phyloP scores from a whole-genome alignment of 1,139 yeast genomes.

The Torulaspora pretoriensis region DNA sequence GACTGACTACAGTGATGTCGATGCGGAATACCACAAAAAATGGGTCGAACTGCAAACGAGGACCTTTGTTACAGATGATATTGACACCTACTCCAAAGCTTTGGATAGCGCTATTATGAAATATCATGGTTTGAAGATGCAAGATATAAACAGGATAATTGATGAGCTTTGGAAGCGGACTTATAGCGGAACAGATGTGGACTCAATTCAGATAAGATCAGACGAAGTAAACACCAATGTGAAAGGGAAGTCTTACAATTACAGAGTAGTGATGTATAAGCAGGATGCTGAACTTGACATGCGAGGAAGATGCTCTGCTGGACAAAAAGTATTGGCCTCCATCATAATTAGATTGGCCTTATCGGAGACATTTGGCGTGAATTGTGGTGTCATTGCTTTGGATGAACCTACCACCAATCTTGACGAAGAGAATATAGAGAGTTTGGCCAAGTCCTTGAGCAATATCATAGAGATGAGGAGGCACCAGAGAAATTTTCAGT shows the following conservation, averaged over 20 bases:
- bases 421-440: slow-evolving; percentile 83
- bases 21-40: slow-evolving; percentile 59
- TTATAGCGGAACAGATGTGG: slow-evolving; percentile 93
- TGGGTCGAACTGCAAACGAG: slow-evolving; percentile 77
- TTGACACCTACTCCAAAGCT: slow-evolving; percentile 77
- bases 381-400: slow-evolving; percentile 91
- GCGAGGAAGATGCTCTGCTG: slow-evolving; percentile 98
- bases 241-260: slow-evolving; percentile 75
- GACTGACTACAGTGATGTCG: slow-evolving; percentile 68
- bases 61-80: slow-evolving; percentile 75
- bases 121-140: slow-evolving; percentile 87
- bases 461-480: slow-evolving; percentile 71
- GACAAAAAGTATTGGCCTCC: slow-evolving; percentile 92
- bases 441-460: slow-evolving; percentile 77
- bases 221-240: slow-evolving; percentile 57
- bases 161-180: slow-evolving; percentile 93
- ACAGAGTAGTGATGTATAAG: slow-evolving; percentile 92
- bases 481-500: slow-evolving; percentile 82
- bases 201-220: slow-evolving; percentile 79
- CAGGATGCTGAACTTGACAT: slow-evolving; percentile 89
- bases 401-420: slow-evolving; percentile 98
- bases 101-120: slow-evolving; percentile 92
- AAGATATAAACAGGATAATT: slow-evolving; percentile 79
- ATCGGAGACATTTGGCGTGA: slow-evolving; percentile 92
- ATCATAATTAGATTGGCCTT: slow-evolving; percentile 86